Base-by-base conservation (phyloP, 768 basidiomycete species). In the Russula dissimulans region DNA sequence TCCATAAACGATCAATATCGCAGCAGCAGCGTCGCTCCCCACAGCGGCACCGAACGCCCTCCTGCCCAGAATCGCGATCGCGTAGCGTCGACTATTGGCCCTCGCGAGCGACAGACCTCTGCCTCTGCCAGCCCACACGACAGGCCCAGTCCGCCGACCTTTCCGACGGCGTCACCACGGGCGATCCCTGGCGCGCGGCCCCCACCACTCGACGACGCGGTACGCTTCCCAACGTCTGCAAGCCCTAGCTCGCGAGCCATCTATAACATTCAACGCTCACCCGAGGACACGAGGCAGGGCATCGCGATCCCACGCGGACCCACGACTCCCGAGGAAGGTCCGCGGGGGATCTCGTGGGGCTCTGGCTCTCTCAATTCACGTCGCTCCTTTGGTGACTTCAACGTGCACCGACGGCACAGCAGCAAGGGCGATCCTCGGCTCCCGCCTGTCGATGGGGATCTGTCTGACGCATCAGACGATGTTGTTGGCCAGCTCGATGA, bases 61-160 rank as follows among this genome's bases (percentile, higher is more conserved):
- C 34, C 41, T 22, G 8, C 67, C 65, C 51, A 67, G 68, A 29
- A 66, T 44, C 45, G 60, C 15, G 62, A 60, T 48, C 62, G 62
- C 34, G 46, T 50, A 29, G 34, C 18, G 29, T 56, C 54, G 17
- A 54, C 17, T 46, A 34, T 59, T 41, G 22, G 15, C 8, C 29
- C 54, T 10, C 62, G 59, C 22, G 62, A 63, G 36, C 62, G 62
- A 29, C 58, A 60, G 41, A 60, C 53, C 45, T 62, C 61, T 18
- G 57, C 64, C 17, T 65, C 61, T 5, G 56, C 64, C 15, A 65
- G 61, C 22, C 61, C 64, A 29, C 61, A 63, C 14, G 61, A 63
- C 41, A 44, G 42, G 41, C 60, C 63, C 44, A 56, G 63, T 41
- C 51, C 59, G 11, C 61, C 59, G 10, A 47, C 3, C 41, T 49